Evolutionary conservation across 2,329 filamentous ascomycete species (phyloP).

Genomic region (Ceratocystis cubensis): DNA sequence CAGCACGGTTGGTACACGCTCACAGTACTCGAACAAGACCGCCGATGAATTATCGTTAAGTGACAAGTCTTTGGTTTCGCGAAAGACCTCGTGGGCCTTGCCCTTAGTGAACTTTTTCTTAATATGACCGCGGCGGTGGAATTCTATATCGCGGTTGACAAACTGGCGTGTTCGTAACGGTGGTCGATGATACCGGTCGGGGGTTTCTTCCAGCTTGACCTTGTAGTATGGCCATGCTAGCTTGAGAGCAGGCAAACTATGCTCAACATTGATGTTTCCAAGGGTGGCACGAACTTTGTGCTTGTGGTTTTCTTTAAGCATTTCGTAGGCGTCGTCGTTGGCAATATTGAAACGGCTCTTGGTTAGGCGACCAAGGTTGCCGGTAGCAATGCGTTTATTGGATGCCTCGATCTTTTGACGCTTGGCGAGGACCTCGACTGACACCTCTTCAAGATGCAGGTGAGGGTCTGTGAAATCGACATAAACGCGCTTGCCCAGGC

Average conservation of each 20-base stretch:
- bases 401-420: slow-evolving; percentile 44
- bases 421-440: slow-evolving; percentile 50
- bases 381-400: slow-evolving; percentile 54
- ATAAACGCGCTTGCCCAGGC: slow-evolving; percentile 63
- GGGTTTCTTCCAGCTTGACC: slow-evolving; percentile 64
- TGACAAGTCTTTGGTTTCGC: slow-evolving; percentile 67
- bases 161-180: slow-evolving; percentile 58
- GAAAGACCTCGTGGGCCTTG: slow-evolving; percentile 67
- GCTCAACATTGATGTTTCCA: slow-evolving; percentile 83
- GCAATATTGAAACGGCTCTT: slow-evolving; percentile 84
- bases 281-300: slow-evolving; percentile 90
- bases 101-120: slow-evolving; percentile 77
- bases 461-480: slow-evolving; percentile 82
- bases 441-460: slow-evolving; percentile 68
- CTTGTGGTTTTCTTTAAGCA: slow-evolving; percentile 91
- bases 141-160: slow-evolving; percentile 54
- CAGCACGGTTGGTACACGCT: slow-evolving; percentile 80
- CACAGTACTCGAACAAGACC: slow-evolving; percentile 86
- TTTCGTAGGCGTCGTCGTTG: slow-evolving; percentile 90
- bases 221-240: slow-evolving; percentile 95
- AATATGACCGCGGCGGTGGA: slow-evolving; percentile 56
- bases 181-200: slow-evolving; percentile 71
- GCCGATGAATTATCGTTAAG: slow-evolving; percentile 80
- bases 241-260: slow-evolving; percentile 81
- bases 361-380: slow-evolving; percentile 59